Conservation (phyloP, 2,329 filamentous ascomycete genomes). For the Penicillium occitanis region DNA sequence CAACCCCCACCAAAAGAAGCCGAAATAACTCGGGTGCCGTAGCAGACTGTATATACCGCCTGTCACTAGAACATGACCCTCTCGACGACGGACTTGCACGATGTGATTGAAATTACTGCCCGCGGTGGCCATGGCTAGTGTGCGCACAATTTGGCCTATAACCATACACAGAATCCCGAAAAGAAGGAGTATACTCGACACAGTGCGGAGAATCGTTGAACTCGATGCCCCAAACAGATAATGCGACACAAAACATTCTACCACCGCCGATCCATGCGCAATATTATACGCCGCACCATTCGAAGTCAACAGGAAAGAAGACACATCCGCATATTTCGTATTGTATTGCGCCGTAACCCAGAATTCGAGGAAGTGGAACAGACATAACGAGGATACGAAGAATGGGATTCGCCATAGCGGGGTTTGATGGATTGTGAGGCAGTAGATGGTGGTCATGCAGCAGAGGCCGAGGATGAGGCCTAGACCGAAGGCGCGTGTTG, state of each 20-base stretch:
- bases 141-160: constrained; percentile 72
- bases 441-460: constrained; percentile 30
- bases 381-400: constrained; percentile 59
- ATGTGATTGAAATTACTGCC: constrained; percentile 90
- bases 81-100: constrained; percentile 67
- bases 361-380: constrained; percentile 97
- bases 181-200: constrained; percentile 38
- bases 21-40: constrained; percentile 92
- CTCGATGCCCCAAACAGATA: constrained; percentile 44
- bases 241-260: constrained; percentile 62
- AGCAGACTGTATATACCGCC: constrained; percentile 73
- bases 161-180: constrained; percentile 65
- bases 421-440: constrained; percentile 29
- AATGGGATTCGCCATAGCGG: constrained; percentile 60
- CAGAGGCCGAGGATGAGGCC: constrained; percentile 44
- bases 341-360: constrained; percentile 86
- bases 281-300: constrained; percentile 84
- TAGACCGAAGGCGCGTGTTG: constrained; percentile 46
- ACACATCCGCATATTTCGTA: constrained; percentile 67
- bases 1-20: constrained; percentile 98
- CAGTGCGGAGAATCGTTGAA: constrained; percentile 38
- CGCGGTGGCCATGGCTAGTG: constrained; percentile 83
- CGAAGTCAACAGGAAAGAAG: constrained; percentile 76
- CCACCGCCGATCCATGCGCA: constrained; percentile 72
- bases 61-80: constrained; percentile 78